Evolutionary conservation across 805 yeast genomes (phyloP).

Genomic region (Candida nanaspora): DNA sequence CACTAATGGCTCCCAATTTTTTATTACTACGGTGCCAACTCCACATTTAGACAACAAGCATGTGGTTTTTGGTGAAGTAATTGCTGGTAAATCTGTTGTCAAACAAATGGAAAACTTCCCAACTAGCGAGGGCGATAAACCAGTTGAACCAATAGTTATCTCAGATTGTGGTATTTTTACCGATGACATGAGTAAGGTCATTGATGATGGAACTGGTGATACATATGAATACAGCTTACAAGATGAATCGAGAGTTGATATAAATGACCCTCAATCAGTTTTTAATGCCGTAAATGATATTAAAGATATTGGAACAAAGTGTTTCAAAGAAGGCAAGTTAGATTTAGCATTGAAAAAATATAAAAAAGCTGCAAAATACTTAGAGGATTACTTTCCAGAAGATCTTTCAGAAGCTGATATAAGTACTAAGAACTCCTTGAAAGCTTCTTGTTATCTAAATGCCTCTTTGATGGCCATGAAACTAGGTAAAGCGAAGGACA

Average conservation of each 20-base stretch:
- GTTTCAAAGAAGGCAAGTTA: slow-evolving; percentile 59
- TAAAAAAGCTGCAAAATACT: slow-evolving; percentile 60
- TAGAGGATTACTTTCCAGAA: slow-evolving; percentile 69
- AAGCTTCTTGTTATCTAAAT: slow-evolving; percentile 62
- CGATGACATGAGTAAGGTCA: slow-evolving; percentile 39
- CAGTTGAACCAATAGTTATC: slow-evolving; percentile 62
- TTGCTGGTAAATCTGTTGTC: slow-evolving; percentile 74
- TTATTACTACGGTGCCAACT: slow-evolving; percentile 85
- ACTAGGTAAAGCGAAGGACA: slow-evolving; percentile 44
- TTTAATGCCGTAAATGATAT: slow-evolving; percentile 55
- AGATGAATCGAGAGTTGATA: slow-evolving; percentile 64
- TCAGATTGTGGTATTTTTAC: slow-evolving; percentile 75
- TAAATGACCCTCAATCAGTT: slow-evolving; percentile 56
- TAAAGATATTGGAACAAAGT: slow-evolving; percentile 72
- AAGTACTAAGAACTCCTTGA: slow-evolving; percentile 42
- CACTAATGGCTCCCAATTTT: slow-evolving; percentile 95
- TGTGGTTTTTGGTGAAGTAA: slow-evolving; percentile 89
- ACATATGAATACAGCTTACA: slow-evolving; percentile 66
- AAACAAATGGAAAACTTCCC: slow-evolving; percentile 68
- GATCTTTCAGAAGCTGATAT: slow-evolving; percentile 51
- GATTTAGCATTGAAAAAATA: slow-evolving; percentile 60
- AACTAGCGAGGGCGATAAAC: slow-evolving; percentile 64
- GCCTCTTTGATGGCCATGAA: slow-evolving; percentile 70
- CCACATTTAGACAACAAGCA: slow-evolving; percentile 96
- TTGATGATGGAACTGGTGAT: slow-evolving; percentile 82